Evolutionary conservation across 2,329 filamentous ascomycete genomes (phyloP).

Genomic region (Claviceps fusiformis): DNA sequence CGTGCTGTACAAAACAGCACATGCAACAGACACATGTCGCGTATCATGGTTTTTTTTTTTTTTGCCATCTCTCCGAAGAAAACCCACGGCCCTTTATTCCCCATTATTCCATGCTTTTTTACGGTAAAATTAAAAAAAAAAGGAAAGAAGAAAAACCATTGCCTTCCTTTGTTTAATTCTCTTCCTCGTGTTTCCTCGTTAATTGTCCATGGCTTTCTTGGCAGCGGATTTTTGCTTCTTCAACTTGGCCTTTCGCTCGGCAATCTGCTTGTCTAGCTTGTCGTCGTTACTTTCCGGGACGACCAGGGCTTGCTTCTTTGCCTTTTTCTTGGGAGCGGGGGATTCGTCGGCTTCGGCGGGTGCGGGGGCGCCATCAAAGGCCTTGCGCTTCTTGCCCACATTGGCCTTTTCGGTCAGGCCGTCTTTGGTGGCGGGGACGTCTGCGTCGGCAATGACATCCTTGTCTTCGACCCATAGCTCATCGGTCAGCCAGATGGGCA

Average conservation of each 20-base stretch:
- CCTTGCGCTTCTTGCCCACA: slow-evolving; percentile 52
- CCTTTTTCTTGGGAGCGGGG: slow-evolving; percentile 24
- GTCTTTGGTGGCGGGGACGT: slow-evolving; percentile 27
- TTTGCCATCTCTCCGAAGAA: too few species aligned
- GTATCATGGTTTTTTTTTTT: background rate
- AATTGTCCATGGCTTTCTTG: slow-evolving; percentile 36
- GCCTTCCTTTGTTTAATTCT: too few species aligned
- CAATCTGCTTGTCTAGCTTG: slow-evolving; percentile 43
- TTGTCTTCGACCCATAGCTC: slow-evolving; percentile 78
- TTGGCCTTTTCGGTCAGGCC: slow-evolving; percentile 39
- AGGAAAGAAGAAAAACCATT: too few species aligned
- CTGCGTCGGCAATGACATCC: slow-evolving; percentile 53
- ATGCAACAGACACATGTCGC: background rate
- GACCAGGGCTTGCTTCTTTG: slow-evolving; percentile 19
- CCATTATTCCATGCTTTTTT: slow-evolving; percentile 1
- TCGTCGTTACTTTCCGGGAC: slow-evolving; percentile 34
- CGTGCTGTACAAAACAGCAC: background rate
- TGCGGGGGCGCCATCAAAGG: slow-evolving; percentile 27
- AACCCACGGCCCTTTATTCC: too few species aligned
- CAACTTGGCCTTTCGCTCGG: slow-evolving; percentile 42
- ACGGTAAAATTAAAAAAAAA: too few species aligned
- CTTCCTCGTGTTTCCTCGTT: slow-evolving; percentile 5
- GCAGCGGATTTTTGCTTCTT: slow-evolving; percentile 46
- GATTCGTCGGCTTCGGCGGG: slow-evolving; percentile 11
- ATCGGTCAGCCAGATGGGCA: slow-evolving; percentile 89